Conservation (phyloP, 495 filamentous ascomycete species). For the Annulohypoxylon moriforme region DNA sequence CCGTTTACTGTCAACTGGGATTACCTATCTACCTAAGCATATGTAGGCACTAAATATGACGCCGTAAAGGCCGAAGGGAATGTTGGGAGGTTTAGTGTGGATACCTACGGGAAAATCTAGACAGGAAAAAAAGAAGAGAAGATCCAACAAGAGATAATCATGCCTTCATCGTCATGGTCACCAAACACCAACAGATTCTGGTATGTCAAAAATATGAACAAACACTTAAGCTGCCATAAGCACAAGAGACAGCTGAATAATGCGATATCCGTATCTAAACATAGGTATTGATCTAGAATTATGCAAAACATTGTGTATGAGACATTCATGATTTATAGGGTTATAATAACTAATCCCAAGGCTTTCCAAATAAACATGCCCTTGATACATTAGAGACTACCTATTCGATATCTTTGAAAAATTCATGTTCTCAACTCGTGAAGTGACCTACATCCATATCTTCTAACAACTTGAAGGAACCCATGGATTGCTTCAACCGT, state of each 20-base stretch:
- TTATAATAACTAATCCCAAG: not conserved
- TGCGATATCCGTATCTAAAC: too few species aligned
- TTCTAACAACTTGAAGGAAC: too few species aligned
- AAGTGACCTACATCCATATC: not conserved
- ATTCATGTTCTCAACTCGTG: not conserved
- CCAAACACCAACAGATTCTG: not conserved
- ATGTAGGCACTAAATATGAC: slow-evolving; percentile 3
- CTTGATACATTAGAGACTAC: too few species aligned
- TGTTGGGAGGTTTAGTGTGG: not conserved
- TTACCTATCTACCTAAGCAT: not conserved
- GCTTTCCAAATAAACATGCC: too few species aligned
- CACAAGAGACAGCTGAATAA: not conserved
- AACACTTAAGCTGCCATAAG: not conserved
- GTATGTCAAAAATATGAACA: not conserved
- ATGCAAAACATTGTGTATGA: slow-evolving; percentile 9
- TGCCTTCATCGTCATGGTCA: not conserved
- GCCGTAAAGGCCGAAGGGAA: not conserved
- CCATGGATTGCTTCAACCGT: too few species aligned
- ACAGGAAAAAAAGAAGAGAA: not conserved
- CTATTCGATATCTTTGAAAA: too few species aligned
- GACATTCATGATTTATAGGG: not conserved
- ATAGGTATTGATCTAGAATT: not conserved
- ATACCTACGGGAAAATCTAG: not conserved
- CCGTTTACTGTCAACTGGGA: not conserved
- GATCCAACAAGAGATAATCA: not conserved